Percentiles rank a stretch among this genome's conserved stretches.
phyloP scores from a whole-genome alignment of 352 stramenopile genomes.

The Pythium catenulatum region DNA sequence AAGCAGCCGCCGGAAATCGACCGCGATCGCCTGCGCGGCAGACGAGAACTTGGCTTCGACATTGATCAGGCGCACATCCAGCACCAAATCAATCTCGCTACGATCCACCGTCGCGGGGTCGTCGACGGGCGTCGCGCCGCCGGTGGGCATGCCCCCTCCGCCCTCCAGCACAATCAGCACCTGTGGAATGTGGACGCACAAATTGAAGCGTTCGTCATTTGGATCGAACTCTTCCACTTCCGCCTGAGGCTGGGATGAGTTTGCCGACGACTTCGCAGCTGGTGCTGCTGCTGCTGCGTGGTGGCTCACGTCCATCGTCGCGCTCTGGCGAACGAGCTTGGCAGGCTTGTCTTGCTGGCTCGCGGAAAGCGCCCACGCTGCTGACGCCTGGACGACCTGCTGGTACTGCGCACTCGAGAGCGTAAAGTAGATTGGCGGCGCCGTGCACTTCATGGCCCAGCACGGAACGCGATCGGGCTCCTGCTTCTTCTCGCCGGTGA shows the following conservation, averaged over 20 bases:
- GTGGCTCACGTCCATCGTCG: neutral
- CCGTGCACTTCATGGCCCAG: constrained; percentile 81
- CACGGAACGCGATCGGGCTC: constrained; percentile 68
- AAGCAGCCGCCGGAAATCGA: constrained; percentile 70
- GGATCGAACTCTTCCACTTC: constrained; percentile 70
- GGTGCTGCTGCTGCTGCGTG: neutral
- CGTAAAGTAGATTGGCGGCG: constrained; percentile 85
- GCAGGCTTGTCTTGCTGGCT: constrained; percentile 32
- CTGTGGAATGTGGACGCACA: constrained; percentile 83
- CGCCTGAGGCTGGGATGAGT: neutral
- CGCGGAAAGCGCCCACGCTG: constrained; percentile 70
- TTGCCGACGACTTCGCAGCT: neutral
- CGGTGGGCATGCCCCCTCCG: constrained; percentile 46
- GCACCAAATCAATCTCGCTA: constrained; percentile 75
- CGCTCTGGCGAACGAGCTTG: constrained; percentile 36
- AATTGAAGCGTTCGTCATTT: constrained; percentile 78
- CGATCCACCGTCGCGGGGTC: neutral
- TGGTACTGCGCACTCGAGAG: constrained; percentile 83
- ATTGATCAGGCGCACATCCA: constrained; percentile 78
- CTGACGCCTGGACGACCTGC: constrained; percentile 81
- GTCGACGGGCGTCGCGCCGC: neutral
- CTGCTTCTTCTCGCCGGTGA: constrained; percentile 76
- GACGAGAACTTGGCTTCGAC: constrained; percentile 84
- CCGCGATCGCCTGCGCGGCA: constrained; percentile 68
- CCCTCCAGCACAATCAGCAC: constrained; percentile 82